Evolutionary conservation across 169 alveolate species (phyloP).

Genomic region (Eimeria sp.): DNA sequence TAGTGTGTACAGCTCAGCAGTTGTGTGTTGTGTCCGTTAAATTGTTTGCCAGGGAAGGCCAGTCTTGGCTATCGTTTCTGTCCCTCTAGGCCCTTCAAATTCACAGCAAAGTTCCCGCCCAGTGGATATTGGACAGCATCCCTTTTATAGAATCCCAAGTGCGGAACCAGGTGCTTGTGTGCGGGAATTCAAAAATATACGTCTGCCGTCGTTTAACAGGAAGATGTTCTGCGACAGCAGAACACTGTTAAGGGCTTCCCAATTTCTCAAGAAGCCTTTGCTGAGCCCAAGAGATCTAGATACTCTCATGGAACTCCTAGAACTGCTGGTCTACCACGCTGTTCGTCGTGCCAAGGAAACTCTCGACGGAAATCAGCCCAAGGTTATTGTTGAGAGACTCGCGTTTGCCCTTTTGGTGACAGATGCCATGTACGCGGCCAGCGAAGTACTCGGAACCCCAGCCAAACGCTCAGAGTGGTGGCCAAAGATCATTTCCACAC

Average conservation of each 20-base stretch:
- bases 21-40: neutral
- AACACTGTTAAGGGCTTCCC: neutral
- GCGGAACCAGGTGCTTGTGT: neutral
- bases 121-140: neutral
- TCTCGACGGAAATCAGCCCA: neutral
- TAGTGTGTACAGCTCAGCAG: neutral
- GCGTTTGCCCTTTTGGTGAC: neutral
- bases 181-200: neutral
- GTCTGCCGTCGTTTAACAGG: neutral
- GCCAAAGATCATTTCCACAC: neutral
- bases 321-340: neutral
- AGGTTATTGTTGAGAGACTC: neutral
- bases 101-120: neutral
- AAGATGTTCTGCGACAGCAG: neutral
- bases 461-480: constrained; percentile 38
- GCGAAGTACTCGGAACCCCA: neutral
- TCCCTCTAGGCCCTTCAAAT: neutral
- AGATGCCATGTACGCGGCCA: neutral
- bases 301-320: neutral
- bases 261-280: neutral
- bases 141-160: neutral
- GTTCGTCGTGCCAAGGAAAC: neutral
- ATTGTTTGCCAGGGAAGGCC: neutral
- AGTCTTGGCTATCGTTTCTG: neutral
- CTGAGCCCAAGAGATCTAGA: neutral